Evolutionary conservation across 2,329 filamentous ascomycete species (phyloP).

Genomic region (Akanthomyces lecanii): DNA sequence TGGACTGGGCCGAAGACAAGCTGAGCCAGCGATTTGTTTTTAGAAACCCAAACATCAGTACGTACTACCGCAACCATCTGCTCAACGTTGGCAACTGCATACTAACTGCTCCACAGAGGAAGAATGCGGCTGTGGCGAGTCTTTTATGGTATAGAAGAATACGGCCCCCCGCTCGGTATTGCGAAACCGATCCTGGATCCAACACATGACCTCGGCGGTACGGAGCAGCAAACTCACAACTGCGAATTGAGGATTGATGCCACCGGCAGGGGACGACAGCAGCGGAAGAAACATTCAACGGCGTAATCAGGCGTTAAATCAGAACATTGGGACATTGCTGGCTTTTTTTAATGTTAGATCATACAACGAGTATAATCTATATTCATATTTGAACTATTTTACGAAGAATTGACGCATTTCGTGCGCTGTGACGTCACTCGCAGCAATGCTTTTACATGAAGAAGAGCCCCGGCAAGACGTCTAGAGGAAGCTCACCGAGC

Average conservation of each 20-base stretch:
- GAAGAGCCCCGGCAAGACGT: slow-evolving; percentile 12
- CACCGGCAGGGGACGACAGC: slow-evolving; percentile 4
- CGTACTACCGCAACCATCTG: slow-evolving; percentile 38
- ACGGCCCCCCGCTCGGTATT: background rate
- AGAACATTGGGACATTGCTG: slow-evolving; percentile 1
- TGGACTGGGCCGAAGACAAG: slow-evolving; percentile 98
- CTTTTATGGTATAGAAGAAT: slow-evolving; percentile 69
- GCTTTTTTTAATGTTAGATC: slow-evolving; percentile 1
- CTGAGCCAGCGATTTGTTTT: slow-evolving; percentile 90
- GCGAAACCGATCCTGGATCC: background rate
- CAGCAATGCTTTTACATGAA: background rate
- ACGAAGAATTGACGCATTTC: too few species aligned
- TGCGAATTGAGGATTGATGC: background rate
- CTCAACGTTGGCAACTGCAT: background rate
- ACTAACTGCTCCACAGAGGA: slow-evolving; percentile 64
- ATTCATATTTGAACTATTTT: background rate
- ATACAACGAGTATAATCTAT: background rate
- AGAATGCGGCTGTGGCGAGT: slow-evolving; percentile 93
- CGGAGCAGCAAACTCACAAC: background rate
- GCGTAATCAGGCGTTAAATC: slow-evolving; percentile 8
- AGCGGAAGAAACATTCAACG: slow-evolving; percentile 10
- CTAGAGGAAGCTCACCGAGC: slow-evolving; percentile 5
- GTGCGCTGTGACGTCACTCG: background rate
- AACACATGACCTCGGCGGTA: background rate
- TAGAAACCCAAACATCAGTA: slow-evolving; percentile 96